These are phyloP conservation scores for Galeopsis tetrahit DNA, from an alignment of 257 asterid genomes.

Conservation along the genomic window DNA sequence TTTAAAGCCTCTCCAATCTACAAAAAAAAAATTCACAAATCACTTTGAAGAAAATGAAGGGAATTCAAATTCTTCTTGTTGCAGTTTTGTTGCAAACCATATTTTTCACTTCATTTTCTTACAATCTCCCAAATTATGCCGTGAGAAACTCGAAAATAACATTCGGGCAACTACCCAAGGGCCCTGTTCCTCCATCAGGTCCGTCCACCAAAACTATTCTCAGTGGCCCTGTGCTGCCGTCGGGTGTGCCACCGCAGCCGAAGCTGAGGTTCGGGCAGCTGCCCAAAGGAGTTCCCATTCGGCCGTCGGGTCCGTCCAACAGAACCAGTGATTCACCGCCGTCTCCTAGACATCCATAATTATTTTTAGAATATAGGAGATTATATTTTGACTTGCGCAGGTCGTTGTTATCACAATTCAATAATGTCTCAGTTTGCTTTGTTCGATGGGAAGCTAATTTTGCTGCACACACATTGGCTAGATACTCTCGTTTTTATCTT, in stretches of 20 bases:
- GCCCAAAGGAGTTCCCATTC: slow-evolving; percentile 31
- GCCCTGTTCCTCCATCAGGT: slow-evolving; percentile 32
- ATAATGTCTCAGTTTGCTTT: no score
- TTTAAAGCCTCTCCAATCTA: neutral
- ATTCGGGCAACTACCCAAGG: slow-evolving; percentile 13
- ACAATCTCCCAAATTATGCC: neutral
- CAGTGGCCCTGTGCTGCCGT: no score
- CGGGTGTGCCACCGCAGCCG: neutral
- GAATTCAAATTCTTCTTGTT: neutral
- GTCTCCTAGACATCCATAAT: neutral
- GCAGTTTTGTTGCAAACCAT: slow-evolving; percentile 9
- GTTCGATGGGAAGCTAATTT: no score
- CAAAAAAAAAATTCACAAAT: neutral
- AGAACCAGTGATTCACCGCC: neutral
- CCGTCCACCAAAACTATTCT: no score
- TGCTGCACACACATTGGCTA: no score
- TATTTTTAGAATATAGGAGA: no score
- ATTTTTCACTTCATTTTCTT: neutral
- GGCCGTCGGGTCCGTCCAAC: slow-evolving; percentile 26
- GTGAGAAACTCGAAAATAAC: neutral
- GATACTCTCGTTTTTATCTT: no score
- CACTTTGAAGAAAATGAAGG: slow-evolving; percentile 2
- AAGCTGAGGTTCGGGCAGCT: neutral
- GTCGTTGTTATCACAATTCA: no score
- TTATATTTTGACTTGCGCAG: no score